Evolutionary conservation across 495 filamentous ascomycete species (phyloP), one percentile per base, ranked within the genome.

Genomic region (Trichoderma orchidacearum): DNA sequence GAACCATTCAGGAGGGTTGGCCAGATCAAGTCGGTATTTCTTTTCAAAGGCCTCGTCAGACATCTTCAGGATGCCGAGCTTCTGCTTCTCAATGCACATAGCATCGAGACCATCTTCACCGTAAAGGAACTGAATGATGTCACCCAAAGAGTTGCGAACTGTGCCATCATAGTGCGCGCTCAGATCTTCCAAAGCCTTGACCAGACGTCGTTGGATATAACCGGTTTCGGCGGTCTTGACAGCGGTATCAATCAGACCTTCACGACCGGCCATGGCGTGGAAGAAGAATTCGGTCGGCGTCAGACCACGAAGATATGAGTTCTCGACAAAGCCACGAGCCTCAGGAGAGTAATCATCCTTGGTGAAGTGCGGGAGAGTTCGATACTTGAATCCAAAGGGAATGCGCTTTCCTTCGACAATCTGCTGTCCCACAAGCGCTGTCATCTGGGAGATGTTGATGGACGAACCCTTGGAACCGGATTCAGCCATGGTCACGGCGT

Each of bases 361-460:
- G 56, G 93, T 96, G 73, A 97, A 99, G 69, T 99, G 93, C 0
- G 93, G 93, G 51, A 99, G 73, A 0, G 93, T 95, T 30, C 93
- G 88, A 66, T 97, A 97, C 67, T 96, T 96, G 82, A 99, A 99
- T 29, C 93, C 93, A 66, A 99, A 99, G 0, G 94, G 93, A 76
- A 99, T 96, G 75, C 93, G 92, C 73, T 96, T 96, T 61, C 93
- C 93, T 68, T 99, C 93, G 15, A 99, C 90, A 30, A 90, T 93
- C 66, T 99, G 93, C 62, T 99, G 93, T 53, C 93, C 93, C 21
- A 99, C 93, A 53, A 96, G 77, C 12, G 94, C 91, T 51, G 90
- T 92, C 93, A 99, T 99, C 70, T 99, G 93, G 17, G 94, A 96
- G 61, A 99, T 97, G 68, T 99, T 99, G 73, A 97, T 97, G 3